phyloP scores from a whole-genome alignment of 2,329 filamentous ascomycete species.

The Hypoxylon sp. region DNA sequence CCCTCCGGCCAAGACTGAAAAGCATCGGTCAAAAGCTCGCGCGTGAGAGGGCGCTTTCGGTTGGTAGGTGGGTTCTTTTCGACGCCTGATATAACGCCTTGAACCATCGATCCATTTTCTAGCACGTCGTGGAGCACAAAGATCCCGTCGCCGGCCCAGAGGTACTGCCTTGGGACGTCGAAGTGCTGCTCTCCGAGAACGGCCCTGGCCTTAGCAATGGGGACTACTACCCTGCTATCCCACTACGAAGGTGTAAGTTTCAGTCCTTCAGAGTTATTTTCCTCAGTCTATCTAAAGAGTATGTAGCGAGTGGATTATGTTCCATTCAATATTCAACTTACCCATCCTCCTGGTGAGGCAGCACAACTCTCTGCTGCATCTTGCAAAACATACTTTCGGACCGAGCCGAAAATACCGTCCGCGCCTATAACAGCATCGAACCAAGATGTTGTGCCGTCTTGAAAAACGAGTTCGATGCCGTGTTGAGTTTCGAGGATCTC shows the following conservation, averaged over 20 bases:
- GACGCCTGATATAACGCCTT: conserved; percentile 25
- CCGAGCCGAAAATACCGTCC: conserved; percentile 25
- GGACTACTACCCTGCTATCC: conserved; percentile 21
- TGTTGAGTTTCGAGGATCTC: conserved; percentile 1
- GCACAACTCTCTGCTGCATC: background rate
- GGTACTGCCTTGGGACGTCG: conserved; percentile 4
- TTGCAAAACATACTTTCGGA: conserved; percentile 18
- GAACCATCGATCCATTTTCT: conserved; percentile 25
- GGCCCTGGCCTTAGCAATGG: conserved; percentile 7
- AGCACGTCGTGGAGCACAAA: conserved; percentile 27
- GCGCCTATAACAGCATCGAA: conserved; percentile 31
- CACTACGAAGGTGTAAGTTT: conserved; percentile 7
- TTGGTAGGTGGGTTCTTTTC: conserved; percentile 14
- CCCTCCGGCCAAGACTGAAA: conserved; percentile 13
- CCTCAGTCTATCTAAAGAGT: background rate
- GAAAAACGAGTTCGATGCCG: conserved; percentile 6
- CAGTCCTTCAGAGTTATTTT: background rate
- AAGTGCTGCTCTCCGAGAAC: conserved; percentile 11
- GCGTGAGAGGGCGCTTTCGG: conserved; percentile 12
- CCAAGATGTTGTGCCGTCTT: conserved; percentile 4
- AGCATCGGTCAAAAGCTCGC: background rate
- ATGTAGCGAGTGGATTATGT: background rate
- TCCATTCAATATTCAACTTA: background rate
- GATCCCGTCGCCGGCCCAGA: conserved; percentile 23
- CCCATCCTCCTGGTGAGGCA: conserved; percentile 7